Percentiles rank a stretch among this genome's conserved stretches.
These are phyloP conservation scores for Penicillium sp. DNA, from an alignment of 2,329 filamentous ascomycete species.

Conservation along the genomic window DNA sequence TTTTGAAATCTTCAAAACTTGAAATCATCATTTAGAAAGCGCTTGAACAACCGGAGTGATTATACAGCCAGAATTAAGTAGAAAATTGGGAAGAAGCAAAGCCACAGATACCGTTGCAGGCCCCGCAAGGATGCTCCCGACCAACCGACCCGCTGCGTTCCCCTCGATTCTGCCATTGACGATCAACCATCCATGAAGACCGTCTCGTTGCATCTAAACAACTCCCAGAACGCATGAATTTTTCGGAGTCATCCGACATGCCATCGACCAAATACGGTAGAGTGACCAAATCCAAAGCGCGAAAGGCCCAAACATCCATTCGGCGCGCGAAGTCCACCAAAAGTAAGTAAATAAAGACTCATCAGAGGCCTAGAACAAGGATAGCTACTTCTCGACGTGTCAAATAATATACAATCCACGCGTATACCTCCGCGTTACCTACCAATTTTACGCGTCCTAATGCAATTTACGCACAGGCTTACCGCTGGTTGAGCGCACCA, in stretches of 20 bases:
- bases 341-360: constrained; percentile 10
- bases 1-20: too few species aligned
- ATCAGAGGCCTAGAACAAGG: background rate
- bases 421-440: background rate
- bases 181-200: background rate
- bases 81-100: background rate
- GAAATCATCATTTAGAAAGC: too few species aligned
- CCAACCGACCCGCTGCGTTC: background rate
- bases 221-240: background rate
- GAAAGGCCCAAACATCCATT: constrained; percentile 5
- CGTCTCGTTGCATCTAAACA: background rate
- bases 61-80: too few species aligned
- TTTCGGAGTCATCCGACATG: constrained; percentile 5
- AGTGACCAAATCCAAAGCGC: constrained; percentile 22
- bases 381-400: background rate
- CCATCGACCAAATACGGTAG: constrained; percentile 23
- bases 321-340: constrained; percentile 14
- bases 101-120: background rate
- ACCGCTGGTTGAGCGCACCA: constrained; percentile 44
- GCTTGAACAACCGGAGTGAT: too few species aligned
- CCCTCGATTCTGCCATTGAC: background rate
- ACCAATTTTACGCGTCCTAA: constrained; percentile 15
- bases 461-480: constrained; percentile 9
- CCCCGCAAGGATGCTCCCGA: background rate
- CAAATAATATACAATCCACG: background rate